Evolutionary conservation across 164 flowering plant species (phyloP), one percentile per base, ranked within the genome.

Genomic region (Macadamia integrifolia): DNA sequence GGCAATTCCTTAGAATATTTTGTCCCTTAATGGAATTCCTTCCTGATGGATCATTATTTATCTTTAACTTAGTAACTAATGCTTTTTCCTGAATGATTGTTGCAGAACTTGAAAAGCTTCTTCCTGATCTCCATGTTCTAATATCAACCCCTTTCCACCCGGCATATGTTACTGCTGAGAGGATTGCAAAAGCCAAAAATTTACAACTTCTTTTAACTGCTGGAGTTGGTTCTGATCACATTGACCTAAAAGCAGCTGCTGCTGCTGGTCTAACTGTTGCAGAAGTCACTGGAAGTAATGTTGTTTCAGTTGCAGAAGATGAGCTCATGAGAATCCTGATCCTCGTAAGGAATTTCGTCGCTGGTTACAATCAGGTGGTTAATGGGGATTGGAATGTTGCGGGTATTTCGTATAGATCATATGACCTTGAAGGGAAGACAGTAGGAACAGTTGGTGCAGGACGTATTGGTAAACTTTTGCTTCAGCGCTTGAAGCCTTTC

Each of bases 391-490:
- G 98, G 99, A 88, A 94, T 76, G 99, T 94, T 31, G 97, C 99
- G 0, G 96, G 80, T 6, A 83, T 94, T 73, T 85, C 98, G 62
- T 61, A 90, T 70, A 83, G 96, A 66, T 88, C 99, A 68, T 92
- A 94, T 77, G 99, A 92, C 78, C 97, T 94, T 43, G 97, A 94
- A 72, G 99, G 97, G 4, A 94, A 94, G 83, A 94, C 98, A 2
- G 87, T 94, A 6, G 99, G 99, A 32, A 94, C 99, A 23, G 85
- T 94, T 73, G 99, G 98, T 59, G 89, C 90, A n/a, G 99, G 99
- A 49, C 80, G 99, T 12, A 94, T 92, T 69, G 99, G 99, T 60
- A 84, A 60, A 77, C 94, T 90, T 68, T 74, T 94, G 62, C 91
- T 92, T 50, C 99, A 94, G 68, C 81, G 99, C 56, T 72, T 94